phyloP scores from a whole-genome alignment of 2,329 filamentous ascomycete species.

The Alternaria brassicae region DNA sequence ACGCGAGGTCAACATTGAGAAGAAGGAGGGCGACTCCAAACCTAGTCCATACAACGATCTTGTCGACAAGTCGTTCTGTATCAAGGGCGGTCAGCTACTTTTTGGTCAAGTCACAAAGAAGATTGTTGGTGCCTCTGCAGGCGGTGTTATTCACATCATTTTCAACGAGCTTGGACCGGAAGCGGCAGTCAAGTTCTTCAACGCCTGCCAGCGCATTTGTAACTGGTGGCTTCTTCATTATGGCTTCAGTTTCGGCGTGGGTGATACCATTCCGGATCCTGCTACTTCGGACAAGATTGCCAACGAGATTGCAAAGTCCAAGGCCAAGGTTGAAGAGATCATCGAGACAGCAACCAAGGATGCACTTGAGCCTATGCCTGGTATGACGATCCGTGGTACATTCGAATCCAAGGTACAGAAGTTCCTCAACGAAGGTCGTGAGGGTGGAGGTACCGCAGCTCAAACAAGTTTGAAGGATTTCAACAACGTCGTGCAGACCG shows the following conservation, averaged over 20 bases:
- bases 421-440: constrained; percentile 92
- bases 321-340: constrained; percentile 77
- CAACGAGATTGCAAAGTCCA: constrained; percentile 79
- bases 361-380: constrained; percentile 86
- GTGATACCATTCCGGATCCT: constrained; percentile 93
- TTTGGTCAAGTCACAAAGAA: constrained; percentile 94
- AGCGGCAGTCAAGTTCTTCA: constrained; percentile 92
- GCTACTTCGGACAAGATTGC: constrained; percentile 85
- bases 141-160: constrained; percentile 92
- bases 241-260: constrained; percentile 97
- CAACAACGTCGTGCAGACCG: constrained; percentile 98
- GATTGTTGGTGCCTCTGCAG: constrained; percentile 85
- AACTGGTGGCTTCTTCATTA: constrained; percentile 98
- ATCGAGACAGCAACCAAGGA: constrained; percentile 83
- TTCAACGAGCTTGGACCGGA: constrained; percentile 92
- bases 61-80: constrained; percentile 78
- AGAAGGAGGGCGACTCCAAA: constrained; percentile 67
- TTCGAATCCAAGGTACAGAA: constrained; percentile 98
- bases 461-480: constrained; percentile 91
- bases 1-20: constrained; percentile 74
- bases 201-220: constrained; percentile 90
- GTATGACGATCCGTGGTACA: constrained; percentile 98
- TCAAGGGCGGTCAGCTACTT: constrained; percentile 87
- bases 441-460: constrained; percentile 91
- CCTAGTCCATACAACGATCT: constrained; percentile 64